Evolutionary conservation across 495 filamentous ascomycete species (phyloP).

Genomic region (Bacidia gigantensis): DNA sequence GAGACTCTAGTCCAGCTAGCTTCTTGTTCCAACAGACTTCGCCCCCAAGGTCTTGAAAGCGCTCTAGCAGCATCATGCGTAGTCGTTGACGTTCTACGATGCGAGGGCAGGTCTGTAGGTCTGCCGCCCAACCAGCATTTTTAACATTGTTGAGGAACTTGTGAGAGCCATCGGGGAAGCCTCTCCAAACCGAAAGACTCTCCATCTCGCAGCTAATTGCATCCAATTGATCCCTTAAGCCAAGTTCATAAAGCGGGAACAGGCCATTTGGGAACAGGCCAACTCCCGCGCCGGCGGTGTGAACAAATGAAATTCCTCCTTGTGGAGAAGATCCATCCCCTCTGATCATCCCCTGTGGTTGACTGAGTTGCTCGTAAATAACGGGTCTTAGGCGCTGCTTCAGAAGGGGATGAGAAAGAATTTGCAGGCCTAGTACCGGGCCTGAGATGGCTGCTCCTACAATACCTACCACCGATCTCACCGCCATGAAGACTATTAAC

Average conservation of each 20-base stretch:
- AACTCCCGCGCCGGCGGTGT: background rate
- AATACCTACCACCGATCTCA: background rate
- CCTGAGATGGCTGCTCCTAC: constrained; percentile 2
- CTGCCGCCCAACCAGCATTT: background rate
- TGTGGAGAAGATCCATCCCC: too few species aligned
- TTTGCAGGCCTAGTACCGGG: constrained; percentile 1
- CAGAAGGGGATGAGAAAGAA: background rate
- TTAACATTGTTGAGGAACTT: background rate
- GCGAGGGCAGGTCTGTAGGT: background rate
- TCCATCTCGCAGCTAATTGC: background rate
- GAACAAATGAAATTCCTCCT: background rate
- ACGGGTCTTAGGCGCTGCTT: background rate
- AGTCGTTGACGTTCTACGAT: background rate
- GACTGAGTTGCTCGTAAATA: background rate
- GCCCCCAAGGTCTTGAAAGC: background rate
- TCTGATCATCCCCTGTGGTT: background rate
- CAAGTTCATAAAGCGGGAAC: background rate
- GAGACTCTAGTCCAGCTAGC: background rate
- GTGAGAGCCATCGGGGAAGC: background rate
- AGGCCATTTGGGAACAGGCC: background rate
- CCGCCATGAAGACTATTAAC: background rate
- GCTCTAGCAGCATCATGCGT: background rate
- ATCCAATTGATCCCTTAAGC: background rate
- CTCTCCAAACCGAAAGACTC: background rate
- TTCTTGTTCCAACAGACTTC: background rate